phyloP scores from a whole-genome alignment of 2,329 filamentous ascomycete genomes.

The Lachnellula cervina region DNA sequence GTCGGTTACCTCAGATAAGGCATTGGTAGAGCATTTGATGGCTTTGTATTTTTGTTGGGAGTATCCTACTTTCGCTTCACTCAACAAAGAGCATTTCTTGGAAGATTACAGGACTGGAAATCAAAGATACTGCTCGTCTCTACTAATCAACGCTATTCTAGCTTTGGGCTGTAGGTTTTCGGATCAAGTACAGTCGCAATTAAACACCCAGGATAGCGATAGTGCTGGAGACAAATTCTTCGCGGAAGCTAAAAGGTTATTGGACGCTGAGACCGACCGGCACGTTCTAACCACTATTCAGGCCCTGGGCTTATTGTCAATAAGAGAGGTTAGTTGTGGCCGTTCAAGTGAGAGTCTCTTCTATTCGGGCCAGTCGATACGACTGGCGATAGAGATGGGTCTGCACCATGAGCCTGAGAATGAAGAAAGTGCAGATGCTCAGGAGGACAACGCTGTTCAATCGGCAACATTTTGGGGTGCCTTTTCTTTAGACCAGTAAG shows the following conservation, averaged over 20 bases:
- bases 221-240: constrained; percentile 72
- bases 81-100: constrained; percentile 46
- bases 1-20: constrained; percentile 50
- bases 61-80: constrained; percentile 68
- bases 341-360: constrained; percentile 69
- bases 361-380: constrained; percentile 66
- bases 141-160: constrained; percentile 19
- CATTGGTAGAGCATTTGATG: constrained; percentile 58
- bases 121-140: constrained; percentile 37
- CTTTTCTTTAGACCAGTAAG: constrained; percentile 56
- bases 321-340: constrained; percentile 68
- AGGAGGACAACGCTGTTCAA: constrained; percentile 42
- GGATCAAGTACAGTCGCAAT: constrained; percentile 58
- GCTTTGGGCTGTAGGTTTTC: constrained; percentile 64
- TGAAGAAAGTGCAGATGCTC: constrained; percentile 40
- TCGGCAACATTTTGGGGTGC: constrained; percentile 49
- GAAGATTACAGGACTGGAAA: constrained; percentile 19
- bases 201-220: constrained; percentile 56
- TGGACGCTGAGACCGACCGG: constrained; percentile 54
- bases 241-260: constrained; percentile 58
- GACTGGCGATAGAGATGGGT: constrained; percentile 54
- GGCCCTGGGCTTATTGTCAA: constrained; percentile 70
- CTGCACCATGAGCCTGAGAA: constrained; percentile 14
- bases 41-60: constrained; percentile 71
- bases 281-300: constrained; percentile 67